phyloP scores from a whole-genome alignment of 345 rosid species.

The Syzygium oleosum region DNA sequence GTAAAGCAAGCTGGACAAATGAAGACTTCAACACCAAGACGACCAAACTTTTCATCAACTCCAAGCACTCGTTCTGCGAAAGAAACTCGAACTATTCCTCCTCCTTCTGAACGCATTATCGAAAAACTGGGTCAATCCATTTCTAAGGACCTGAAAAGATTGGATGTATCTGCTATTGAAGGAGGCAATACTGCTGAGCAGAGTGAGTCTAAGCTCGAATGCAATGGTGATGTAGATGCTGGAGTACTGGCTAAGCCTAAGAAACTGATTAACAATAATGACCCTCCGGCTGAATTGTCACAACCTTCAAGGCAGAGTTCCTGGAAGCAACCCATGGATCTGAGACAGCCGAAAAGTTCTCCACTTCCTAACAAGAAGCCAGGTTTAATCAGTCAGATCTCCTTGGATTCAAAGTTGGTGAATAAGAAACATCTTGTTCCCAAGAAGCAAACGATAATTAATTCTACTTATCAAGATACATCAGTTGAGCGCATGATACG shows the following conservation, averaged over 20 bases:
- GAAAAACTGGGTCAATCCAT: constrained; percentile 35
- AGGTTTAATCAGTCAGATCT: constrained; percentile 38
- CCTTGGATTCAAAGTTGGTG: constrained; percentile 58
- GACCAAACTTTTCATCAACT: constrained; percentile 53
- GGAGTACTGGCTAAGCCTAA: constrained; percentile 44
- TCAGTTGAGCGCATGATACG: constrained; percentile 99
- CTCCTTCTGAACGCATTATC: constrained; percentile 40
- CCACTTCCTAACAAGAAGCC: constrained; percentile 53
- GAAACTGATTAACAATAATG: constrained; percentile 48
- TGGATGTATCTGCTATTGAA: constrained; percentile 42
- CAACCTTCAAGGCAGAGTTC: constrained; percentile 57
- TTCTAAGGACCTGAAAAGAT: constrained; percentile 55
- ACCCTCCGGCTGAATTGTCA: constrained; percentile 45
- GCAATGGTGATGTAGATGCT: constrained; percentile 54
- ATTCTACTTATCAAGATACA: constrained; percentile 69
- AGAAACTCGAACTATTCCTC: constrained; percentile 49
- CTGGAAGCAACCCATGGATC: constrained; percentile 67
- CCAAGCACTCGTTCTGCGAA: constrained; percentile 58
- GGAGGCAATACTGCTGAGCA: constrained; percentile 38
- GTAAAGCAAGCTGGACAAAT: constrained; percentile 81
- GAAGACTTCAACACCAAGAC: constrained; percentile 72
- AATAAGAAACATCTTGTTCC: constrained; percentile 57
- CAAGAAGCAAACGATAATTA: constrained; percentile 41
- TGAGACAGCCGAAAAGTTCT: constrained; percentile 41
- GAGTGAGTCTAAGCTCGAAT: constrained; percentile 48